These are phyloP conservation scores for Naganishia friedmannii DNA, from an alignment of 768 basidiomycete genomes.

Conservation along the genomic window DNA sequence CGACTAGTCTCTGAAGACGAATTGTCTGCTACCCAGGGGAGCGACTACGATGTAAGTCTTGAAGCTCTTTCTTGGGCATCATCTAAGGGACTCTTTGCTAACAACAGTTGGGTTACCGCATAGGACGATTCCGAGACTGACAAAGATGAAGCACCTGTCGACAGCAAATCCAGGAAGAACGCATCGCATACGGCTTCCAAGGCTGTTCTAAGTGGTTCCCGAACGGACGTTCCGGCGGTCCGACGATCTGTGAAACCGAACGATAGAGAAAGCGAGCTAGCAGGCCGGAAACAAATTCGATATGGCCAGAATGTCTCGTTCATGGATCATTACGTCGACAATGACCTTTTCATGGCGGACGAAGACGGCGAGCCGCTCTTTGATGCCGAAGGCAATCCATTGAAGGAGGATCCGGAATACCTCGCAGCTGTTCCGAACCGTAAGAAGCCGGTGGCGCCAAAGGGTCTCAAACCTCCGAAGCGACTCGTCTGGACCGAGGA, in stretches of 20 bases:
- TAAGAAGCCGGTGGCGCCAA: too few species aligned
- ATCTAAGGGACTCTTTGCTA: neutral
- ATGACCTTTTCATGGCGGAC: constrained; percentile 27
- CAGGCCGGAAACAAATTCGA: neutral
- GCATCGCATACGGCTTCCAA: neutral
- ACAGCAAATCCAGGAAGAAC: neutral
- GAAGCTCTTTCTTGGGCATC: neutral
- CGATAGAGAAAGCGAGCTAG: neutral
- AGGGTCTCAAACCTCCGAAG: neutral
- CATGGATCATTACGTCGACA: constrained; percentile 13
- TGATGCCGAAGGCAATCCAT: constrained; percentile 3
- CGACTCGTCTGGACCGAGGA: constrained; percentile 11
- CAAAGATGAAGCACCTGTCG: neutral
- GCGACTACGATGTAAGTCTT: neutral
- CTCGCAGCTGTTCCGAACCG: constrained; percentile 9
- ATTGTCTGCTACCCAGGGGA: neutral
- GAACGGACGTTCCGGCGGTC: constrained; percentile 5
- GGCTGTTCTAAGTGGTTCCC: neutral
- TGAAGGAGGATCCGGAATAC: constrained; percentile 7
- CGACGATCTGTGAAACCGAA: neutral
- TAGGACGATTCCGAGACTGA: neutral
- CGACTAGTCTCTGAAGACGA: constrained; percentile 11
- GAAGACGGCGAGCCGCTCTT: constrained; percentile 21
- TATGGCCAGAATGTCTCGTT: neutral
- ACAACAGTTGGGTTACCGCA: neutral